Base-by-base conservation (phyloP, 129 eudicot genomes). In the Lonicera japonica region DNA sequence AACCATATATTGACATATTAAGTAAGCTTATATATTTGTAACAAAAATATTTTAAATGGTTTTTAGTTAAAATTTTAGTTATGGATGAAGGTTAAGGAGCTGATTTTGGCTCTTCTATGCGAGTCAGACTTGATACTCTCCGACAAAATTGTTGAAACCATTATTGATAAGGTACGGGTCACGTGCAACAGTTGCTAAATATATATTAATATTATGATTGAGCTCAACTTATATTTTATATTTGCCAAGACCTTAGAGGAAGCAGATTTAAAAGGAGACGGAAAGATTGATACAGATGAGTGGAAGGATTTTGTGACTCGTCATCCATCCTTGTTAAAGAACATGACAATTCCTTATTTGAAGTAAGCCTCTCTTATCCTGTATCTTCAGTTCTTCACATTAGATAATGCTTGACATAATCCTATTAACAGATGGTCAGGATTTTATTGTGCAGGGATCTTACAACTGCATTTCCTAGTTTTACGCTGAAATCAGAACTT, bases 271-370 rank as follows among this genome's bases (percentile, higher is more conserved):
- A 78, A 73, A 64, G 66, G 77, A 39, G 90, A 80, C 43, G 83
- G 90, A 46, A 74, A 63, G 79, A 83, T 83, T 36, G 90, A 83
- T 52, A 64, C 53, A 47, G 76, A 83, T 67, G 86, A 83, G 73
- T 83, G 86, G 90, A 68, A 55, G 34, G 78, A 79, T 0, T 73
- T 69, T 60, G 86, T 72, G 0, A 67, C 72, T 14, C 73, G 69
- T 48, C 73, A 79, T 71, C 90, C 83, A 2, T 69, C 90, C 11
- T 29, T 70, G 6, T 62, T 76, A 66, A 83, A 68, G 83, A 76
- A 79, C 70, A 79, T 83, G 90, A 83, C 90, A 11, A 68, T 79
- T 73, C 90, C 86, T 48, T 75, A 79, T 58, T 63, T 83, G 61
- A 80, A 61, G 90, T 76, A 70, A 50, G 15, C 16, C 21, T 50